phyloP scores from a whole-genome alignment of 768 basidiomycete species.

The Phlebiopsis flavidoalba region DNA sequence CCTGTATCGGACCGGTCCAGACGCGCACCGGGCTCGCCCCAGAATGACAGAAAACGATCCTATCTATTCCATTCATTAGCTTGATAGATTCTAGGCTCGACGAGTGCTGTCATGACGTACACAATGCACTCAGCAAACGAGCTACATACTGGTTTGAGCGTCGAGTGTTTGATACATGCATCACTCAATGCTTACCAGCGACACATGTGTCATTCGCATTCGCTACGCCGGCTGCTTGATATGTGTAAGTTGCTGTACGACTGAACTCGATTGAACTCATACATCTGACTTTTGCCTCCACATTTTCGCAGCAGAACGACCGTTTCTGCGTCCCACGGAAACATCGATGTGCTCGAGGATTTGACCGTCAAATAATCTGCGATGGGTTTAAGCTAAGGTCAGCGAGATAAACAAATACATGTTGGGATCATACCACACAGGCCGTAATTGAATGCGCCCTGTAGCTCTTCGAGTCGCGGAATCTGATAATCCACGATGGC shows the following conservation, averaged over 20 bases:
- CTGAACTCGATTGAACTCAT: neutral
- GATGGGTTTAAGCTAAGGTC: neutral
- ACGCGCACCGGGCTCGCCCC: conserved; percentile 39
- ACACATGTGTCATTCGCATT: neutral
- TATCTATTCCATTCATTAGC: conserved; percentile 15
- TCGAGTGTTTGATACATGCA: neutral
- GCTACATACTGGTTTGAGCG: neutral
- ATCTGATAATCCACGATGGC: neutral
- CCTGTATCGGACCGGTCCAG: conserved; percentile 28
- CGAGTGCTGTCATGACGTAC: neutral
- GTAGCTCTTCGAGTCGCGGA: conserved; percentile 4
- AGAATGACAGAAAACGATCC: conserved; percentile 34
- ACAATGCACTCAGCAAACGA: neutral
- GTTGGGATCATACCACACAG: conserved; percentile 6
- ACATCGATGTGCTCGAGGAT: conserved; percentile 4
- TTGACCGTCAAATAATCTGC: conserved; percentile 1
- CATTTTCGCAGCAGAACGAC: neutral
- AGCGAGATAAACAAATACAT: neutral
- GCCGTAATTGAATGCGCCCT: conserved; percentile 3
- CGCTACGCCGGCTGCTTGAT: neutral
- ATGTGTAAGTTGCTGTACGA: neutral
- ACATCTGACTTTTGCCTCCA: neutral
- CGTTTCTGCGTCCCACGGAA: conserved; percentile 6
- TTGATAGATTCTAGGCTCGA: neutral
- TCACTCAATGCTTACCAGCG: neutral